Conservation (phyloP, 2,329 filamentous ascomycete genomes). For the Chaetomiaceae sp. region DNA sequence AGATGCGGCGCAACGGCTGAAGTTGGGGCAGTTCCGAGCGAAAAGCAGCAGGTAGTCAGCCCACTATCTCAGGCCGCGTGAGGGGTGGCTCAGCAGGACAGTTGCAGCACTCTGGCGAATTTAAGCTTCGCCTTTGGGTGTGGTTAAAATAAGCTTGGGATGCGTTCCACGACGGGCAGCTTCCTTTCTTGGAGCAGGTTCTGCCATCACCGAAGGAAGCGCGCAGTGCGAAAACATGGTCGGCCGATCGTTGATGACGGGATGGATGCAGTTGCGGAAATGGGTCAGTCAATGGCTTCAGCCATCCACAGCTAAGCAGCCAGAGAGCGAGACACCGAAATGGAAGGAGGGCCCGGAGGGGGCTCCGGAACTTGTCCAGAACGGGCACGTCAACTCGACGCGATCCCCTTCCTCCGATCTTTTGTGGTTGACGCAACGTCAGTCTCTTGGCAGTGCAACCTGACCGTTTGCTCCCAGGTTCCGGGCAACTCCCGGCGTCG, state of each 20-base stretch:
- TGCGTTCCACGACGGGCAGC: slow-evolving; percentile 17
- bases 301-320: too few relatives aligned
- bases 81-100: slow-evolving; percentile 5
- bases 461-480: background rate
- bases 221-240: background rate
- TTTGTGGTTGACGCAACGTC: background rate
- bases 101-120: background rate
- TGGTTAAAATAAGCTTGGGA: slow-evolving; percentile 10
- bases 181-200: background rate
- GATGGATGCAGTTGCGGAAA: background rate
- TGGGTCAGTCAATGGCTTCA: too few relatives aligned
- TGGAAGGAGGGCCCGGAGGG: background rate
- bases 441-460: background rate
- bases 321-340: background rate
- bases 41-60: background rate
- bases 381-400: background rate
- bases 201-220: background rate
- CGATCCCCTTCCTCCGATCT: background rate
- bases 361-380: background rate
- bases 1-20: background rate
- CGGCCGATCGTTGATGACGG: background rate
- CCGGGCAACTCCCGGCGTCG: background rate
- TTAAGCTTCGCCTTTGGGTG: background rate
- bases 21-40: background rate
- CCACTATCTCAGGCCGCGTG: background rate